Evolutionary conservation across 371 early-diverging fungal species (phyloP).

Genomic region (Apophysomyces ossiformis): DNA sequence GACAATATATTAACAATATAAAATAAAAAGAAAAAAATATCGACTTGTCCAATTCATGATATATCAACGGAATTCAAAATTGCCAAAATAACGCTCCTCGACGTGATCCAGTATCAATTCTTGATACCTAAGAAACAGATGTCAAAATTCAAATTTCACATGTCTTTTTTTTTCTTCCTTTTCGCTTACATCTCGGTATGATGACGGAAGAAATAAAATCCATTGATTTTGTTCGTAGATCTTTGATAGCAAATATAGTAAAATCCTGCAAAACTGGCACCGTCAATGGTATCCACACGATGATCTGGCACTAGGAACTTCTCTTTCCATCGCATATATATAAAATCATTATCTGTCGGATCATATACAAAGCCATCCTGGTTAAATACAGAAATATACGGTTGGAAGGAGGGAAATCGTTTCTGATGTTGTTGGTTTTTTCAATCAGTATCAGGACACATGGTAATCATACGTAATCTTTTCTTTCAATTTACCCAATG

Average conservation of each 20-base stretch:
- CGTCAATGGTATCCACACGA: slow-evolving; percentile 78
- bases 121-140: slow-evolving; percentile 62
- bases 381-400: slow-evolving; percentile 63
- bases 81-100: slow-evolving; percentile 48
- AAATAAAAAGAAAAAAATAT: too few species aligned
- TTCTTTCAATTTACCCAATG: slow-evolving; percentile 71
- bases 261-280: slow-evolving; percentile 95
- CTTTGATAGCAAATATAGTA: slow-evolving; percentile 91
- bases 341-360: slow-evolving; percentile 67
- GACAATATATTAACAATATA: too few species aligned
- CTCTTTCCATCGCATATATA: slow-evolving; percentile 98
- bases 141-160: neutral
- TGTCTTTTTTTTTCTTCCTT: neutral
- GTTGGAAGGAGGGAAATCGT: slow-evolving; percentile 64
- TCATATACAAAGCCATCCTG: slow-evolving; percentile 71
- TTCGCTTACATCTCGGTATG: slow-evolving; percentile 69
- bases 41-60: too few species aligned
- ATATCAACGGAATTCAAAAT: slow-evolving; percentile 66
- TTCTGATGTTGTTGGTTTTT: slow-evolving; percentile 26
- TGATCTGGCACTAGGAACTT: slow-evolving; percentile 96
- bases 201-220: slow-evolving; percentile 81
- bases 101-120: slow-evolving; percentile 73
- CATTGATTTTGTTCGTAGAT: slow-evolving; percentile 75
- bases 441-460: neutral
- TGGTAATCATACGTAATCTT: neutral